Evolutionary conservation across 2,329 filamentous ascomycete species (phyloP).

Genomic region (Thielaviopsis populi): DNA sequence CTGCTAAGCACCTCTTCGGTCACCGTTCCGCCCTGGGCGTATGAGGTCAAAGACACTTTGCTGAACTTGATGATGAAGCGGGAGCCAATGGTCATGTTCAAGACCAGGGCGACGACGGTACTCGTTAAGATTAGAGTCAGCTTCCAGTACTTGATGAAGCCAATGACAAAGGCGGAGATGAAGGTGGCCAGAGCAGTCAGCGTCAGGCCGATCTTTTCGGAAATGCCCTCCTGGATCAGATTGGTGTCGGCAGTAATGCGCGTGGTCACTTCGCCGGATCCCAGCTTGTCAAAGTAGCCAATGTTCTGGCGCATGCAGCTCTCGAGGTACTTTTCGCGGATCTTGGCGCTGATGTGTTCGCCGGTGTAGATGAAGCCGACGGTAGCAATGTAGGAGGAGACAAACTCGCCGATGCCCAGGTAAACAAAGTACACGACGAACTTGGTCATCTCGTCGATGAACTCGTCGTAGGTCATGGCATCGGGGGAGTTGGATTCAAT

Average conservation of each 20-base stretch:
- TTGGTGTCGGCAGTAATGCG: constrained; percentile 91
- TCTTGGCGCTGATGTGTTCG: constrained; percentile 63
- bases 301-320: constrained; percentile 81
- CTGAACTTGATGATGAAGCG: constrained; percentile 66
- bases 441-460: constrained; percentile 42
- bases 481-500: constrained; percentile 26
- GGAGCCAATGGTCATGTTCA: constrained; percentile 61
- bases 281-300: constrained; percentile 83
- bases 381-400: constrained; percentile 55
- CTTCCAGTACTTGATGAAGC: constrained; percentile 85
- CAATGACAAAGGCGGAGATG: constrained; percentile 75
- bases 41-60: constrained; percentile 61
- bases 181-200: constrained; percentile 68
- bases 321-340: constrained; percentile 68
- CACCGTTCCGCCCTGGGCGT: constrained; percentile 71
- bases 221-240: constrained; percentile 83
- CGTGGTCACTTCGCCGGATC: constrained; percentile 84
- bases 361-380: constrained; percentile 82
- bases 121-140: constrained; percentile 75
- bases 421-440: constrained; percentile 76
- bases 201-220: constrained; percentile 71
- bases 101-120: constrained; percentile 63
- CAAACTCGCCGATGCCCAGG: constrained; percentile 65
- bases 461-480: constrained; percentile 35
- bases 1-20: constrained; percentile 92